Evolutionary conservation across 169 alveolate genomes (phyloP), one percentile per base, ranked within the genome.

Genomic region (Plasmodium vinckei): DNA sequence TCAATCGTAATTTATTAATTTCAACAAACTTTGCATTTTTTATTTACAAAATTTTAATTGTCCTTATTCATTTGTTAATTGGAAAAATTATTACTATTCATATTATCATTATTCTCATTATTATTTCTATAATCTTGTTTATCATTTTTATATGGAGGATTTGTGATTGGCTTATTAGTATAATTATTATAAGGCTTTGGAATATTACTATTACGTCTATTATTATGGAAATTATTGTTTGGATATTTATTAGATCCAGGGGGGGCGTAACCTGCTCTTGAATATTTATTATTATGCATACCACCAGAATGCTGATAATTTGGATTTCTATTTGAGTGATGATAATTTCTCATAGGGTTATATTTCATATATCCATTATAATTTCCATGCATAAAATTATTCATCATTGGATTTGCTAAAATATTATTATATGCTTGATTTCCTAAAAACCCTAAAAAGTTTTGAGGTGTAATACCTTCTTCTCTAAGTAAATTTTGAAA

Each of bases 401-500:
- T 82, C 72, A 82, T 82, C 89, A 77, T 77, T 21, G 73, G 84
- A 47, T 82, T 65, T 39, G 51, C 64, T 33, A 82, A 23, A 5
- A 68, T 2, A 67, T 67, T 82, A 33, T 82, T 82, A 27, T 39
- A 54, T 5, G 64, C 53, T 59, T 61, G 25, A 47, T 27, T 44
- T 23, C 73, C 73, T 56, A 82, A 64, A 54, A 82, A 82, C 15
- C 82, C 90, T 67, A 82, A 67, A 49, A 82, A 82, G 27, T 82
- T 82, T 33, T 82, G 90, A 17, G 90, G 90, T 25, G 90, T 82
- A 42, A 82, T 82, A 23, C 90, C 90, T 67, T 82, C 82, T 82
- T 82, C 90, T 61, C 90, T 59, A 13, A 72, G 82, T 95, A 47
- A 73, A 94, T 97, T 93, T 93, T 94, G 97, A 89, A 95, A 98